phyloP scores from a whole-genome alignment of 2,329 filamentous ascomycete species.

The Decorospora gaudefroyi region DNA sequence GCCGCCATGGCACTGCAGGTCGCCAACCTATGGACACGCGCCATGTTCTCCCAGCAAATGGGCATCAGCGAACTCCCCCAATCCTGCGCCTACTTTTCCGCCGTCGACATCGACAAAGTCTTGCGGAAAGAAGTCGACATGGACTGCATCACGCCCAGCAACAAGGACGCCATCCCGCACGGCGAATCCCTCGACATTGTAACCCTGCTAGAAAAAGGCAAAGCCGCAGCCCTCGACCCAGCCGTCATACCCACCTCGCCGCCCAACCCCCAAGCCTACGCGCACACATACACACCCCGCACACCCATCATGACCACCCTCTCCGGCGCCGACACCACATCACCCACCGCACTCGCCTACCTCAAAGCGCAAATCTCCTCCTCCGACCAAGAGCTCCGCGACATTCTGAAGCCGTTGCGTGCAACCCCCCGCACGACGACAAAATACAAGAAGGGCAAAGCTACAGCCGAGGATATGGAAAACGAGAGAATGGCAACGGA shows the following conservation, averaged over 20 bases:
- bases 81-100: slow-evolving; percentile 92
- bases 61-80: slow-evolving; percentile 95
- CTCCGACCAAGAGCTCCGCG: slow-evolving; percentile 72
- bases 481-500: slow-evolving; percentile 17
- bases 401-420: slow-evolving; percentile 64
- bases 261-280: slow-evolving; percentile 62
- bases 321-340: slow-evolving; percentile 48
- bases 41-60: slow-evolving; percentile 96
- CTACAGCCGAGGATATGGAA: slow-evolving; percentile 7
- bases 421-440: slow-evolving; percentile 5
- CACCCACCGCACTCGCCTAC: slow-evolving; percentile 59
- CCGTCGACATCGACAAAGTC: slow-evolving; percentile 92
- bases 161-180: slow-evolving; percentile 74
- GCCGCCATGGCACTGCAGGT: slow-evolving; percentile 92
- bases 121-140: slow-evolving; percentile 98
- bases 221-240: slow-evolving; percentile 70
- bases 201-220: slow-evolving; percentile 74
- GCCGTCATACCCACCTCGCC: slow-evolving; percentile 60
- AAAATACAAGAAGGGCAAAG: neutral
- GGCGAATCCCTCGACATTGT: slow-evolving; percentile 87
- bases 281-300: slow-evolving; percentile 73
- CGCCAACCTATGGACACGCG: slow-evolving; percentile 92
- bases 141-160: slow-evolving; percentile 91
- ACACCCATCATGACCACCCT: slow-evolving; percentile 79
- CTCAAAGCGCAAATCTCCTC: slow-evolving; percentile 82